Percentiles rank a stretch among this genome's conserved stretches.
phyloP scores from a whole-genome alignment of 2,329 filamentous ascomycete genomes.

The Hyphodiscus sp. region DNA sequence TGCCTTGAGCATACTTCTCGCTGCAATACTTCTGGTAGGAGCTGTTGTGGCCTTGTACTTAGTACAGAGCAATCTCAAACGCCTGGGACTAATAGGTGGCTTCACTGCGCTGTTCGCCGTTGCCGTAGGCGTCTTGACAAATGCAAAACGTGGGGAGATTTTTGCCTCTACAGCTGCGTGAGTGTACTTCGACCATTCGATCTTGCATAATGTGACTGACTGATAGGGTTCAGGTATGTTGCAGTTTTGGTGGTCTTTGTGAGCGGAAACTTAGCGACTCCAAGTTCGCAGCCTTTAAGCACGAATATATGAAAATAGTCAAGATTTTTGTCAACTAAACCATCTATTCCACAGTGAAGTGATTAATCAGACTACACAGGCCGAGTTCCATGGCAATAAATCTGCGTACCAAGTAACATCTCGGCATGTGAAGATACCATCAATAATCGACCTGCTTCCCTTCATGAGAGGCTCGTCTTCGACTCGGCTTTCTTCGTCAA shows the following conservation, averaged over 20 bases:
- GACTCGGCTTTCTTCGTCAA: too few species aligned
- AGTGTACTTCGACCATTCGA: background rate
- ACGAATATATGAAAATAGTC: background rate
- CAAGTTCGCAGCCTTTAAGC: background rate
- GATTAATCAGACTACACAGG: too few species aligned
- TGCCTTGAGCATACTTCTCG: conserved; percentile 4
- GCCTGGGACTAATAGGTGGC: conserved; percentile 3
- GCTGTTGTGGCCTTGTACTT: conserved; percentile 9
- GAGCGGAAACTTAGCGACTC: background rate
- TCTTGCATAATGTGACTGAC: background rate
- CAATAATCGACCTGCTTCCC: too few species aligned
- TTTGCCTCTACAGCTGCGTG: conserved; percentile 14
- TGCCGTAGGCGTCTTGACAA: conserved; percentile 6
- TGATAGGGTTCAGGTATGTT: background rate
- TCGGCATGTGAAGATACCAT: too few species aligned
- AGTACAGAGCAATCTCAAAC: background rate
- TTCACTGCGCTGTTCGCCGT: conserved; percentile 10
- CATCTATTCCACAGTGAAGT: too few species aligned
- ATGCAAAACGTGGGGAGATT: conserved; percentile 7
- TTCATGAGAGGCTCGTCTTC: too few species aligned
- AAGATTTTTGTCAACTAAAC: too few species aligned
- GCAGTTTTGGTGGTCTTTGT: background rate
- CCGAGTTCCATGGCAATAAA: too few species aligned
- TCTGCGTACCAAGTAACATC: too few species aligned
- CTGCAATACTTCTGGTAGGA: conserved; percentile 9